These are phyloP conservation scores for Ophiostoma ulmi DNA, from an alignment of 2,329 filamentous ascomycete genomes.

Conservation along the genomic window DNA sequence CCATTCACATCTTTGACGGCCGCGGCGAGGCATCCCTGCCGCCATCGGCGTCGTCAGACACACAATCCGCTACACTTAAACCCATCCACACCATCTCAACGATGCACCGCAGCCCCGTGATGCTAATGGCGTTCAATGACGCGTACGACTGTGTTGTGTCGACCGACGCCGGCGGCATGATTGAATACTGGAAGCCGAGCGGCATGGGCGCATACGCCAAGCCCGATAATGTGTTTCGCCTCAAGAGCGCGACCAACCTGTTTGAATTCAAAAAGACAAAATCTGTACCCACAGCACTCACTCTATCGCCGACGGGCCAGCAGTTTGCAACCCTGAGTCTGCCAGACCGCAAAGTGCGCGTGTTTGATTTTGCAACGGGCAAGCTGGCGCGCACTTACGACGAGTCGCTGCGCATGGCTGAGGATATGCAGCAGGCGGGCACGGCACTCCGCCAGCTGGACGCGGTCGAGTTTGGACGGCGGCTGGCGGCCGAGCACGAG, in stretches of 20 bases:
- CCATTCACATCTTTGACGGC: slow-evolving; percentile 82
- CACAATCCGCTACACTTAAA: slow-evolving; percentile 33
- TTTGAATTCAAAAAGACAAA: slow-evolving; percentile 98
- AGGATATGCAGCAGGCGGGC: slow-evolving; percentile 94
- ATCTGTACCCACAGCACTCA: slow-evolving; percentile 72
- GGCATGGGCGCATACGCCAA: slow-evolving; percentile 68
- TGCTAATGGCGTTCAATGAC: slow-evolving; percentile 84
- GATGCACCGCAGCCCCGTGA: slow-evolving; percentile 76
- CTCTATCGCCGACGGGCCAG: slow-evolving; percentile 77
- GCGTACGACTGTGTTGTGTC: slow-evolving; percentile 86
- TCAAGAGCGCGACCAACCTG: slow-evolving; percentile 88
- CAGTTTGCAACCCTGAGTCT: slow-evolving; percentile 87
- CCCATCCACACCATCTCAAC: slow-evolving; percentile 72
- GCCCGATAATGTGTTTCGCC: slow-evolving; percentile 82
- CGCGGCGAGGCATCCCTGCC: slow-evolving; percentile 64
- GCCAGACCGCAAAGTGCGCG: slow-evolving; percentile 84
- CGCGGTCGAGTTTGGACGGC: slow-evolving; percentile 83
- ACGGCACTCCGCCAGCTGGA: slow-evolving; percentile 77
- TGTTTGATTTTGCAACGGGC: slow-evolving; percentile 87
- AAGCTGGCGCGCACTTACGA: slow-evolving; percentile 92
- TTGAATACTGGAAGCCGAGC: slow-evolving; percentile 90
- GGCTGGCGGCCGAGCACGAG: slow-evolving; percentile 80
- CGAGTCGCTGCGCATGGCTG: slow-evolving; percentile 81
- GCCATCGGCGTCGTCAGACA: not conserved
- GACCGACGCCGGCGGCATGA: slow-evolving; percentile 82